Evolutionary conservation across 1,139 yeast species (phyloP), one percentile per base, ranked within the genome.

Genomic region (Pichia sp.): DNA sequence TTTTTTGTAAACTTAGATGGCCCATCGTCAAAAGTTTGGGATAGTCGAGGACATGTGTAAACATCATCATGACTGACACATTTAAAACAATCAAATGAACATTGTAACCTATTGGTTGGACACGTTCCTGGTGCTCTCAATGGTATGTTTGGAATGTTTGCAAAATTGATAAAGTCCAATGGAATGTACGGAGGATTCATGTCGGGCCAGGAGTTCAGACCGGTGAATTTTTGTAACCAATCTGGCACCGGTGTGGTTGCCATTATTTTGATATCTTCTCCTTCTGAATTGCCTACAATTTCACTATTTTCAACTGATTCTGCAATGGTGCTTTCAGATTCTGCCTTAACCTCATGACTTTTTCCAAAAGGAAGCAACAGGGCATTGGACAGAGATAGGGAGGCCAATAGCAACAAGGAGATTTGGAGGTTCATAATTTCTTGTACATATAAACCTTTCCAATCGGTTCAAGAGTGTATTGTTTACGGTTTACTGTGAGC

Each of bases 21-120:
- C 0, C 99, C 98, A 69, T 93, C 98, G 68, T 92, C 99, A 71
- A 92, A 92, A 0, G 96, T 86, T 70, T 92, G 98, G 0, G 92
- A 82, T 49, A 92, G 71, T 57, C 73, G 73, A 1, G 86, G 81
- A 67, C 97, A 90, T 1, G 93, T 81, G 63, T 75, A 79, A 5
- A 87, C 81, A 65, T 90, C 98, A 68, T 87, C 95, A 46, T 73
- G 77, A n/a, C 84, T 80, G 16, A 84, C 81, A 70, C 97, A 90
- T 61, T 85, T 80, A 68, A 76, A 79, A 68, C 98, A 90, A 68
- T 90, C 97, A 72, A 89, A 90, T 0, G 96, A 86, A 67, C 98
- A 90, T 31, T 79, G 75, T 13, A 72, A 71, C 51, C 79, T 68
- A 11, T 76, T 77, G 0, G 63, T 61, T 1, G 76, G 74, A 68